A percentile compares a stretch with the other conserved stretches of the same genome.
Evolutionary conservation across 805 yeast genomes (phyloP).

Genomic region (Ogataea angusta): DNA sequence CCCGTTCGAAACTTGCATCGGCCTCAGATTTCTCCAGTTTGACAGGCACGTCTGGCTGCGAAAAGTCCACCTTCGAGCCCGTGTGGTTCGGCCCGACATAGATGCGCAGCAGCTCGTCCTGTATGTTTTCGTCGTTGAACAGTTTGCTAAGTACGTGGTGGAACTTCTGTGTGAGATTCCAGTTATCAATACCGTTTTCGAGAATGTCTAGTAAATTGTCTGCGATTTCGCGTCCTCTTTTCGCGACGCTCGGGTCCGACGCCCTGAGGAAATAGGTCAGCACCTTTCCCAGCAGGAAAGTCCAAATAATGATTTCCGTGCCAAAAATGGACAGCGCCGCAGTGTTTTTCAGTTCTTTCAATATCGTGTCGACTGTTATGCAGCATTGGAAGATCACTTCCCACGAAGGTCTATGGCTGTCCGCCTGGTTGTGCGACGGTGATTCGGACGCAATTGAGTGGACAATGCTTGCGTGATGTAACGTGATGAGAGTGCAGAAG

Average conservation of each 20-base stretch:
- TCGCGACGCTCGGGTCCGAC: conserved; percentile 2
- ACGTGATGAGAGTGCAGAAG: conserved; percentile 5
- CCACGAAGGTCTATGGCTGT: conserved; percentile 19
- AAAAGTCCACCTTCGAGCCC: background rate
- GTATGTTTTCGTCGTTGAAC: conserved; percentile 3
- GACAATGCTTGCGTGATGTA: conserved; percentile 10
- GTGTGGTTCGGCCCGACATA: background rate
- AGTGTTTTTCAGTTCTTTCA: conserved; percentile 4
- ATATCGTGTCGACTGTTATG: conserved; percentile 10
- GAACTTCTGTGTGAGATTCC: conserved; percentile 6
- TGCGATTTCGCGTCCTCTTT: conserved; percentile 3
- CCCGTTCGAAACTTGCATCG: background rate
- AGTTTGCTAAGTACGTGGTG: conserved; percentile 7
- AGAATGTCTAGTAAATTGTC: conserved; percentile 1
- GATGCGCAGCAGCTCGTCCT: conserved; percentile 1
- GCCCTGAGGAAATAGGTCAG: conserved; percentile 12
- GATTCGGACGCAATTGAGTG: background rate
- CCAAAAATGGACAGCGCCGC: conserved; percentile 5
- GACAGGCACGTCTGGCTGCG: background rate
- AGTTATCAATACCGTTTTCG: conserved; percentile 2
- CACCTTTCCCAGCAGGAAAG: conserved; percentile 14
- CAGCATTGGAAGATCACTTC: conserved; percentile 18
- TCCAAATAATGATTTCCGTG: conserved; percentile 2
- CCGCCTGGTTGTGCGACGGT: background rate
- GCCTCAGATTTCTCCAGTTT: background rate